These are phyloP conservation scores for Citrus maxima DNA, from an alignment of 345 rosid genomes.

Conservation along the genomic window DNA sequence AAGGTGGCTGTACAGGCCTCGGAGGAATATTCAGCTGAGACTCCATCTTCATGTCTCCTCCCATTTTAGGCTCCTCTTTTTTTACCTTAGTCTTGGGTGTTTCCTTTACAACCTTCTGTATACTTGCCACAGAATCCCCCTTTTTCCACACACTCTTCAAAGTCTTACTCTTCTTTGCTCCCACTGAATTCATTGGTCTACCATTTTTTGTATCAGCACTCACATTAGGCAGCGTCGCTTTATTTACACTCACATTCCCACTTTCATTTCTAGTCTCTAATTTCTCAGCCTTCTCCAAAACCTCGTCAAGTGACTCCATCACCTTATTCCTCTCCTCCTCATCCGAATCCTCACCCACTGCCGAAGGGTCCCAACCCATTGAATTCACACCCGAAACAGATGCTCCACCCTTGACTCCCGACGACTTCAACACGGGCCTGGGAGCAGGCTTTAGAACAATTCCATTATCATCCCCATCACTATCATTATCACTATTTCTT, in stretches of 20 bases:
- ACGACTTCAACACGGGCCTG: constrained; percentile 63
- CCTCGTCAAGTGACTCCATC: constrained; percentile 84
- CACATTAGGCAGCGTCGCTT: constrained; percentile 23
- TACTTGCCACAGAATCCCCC: constrained; percentile 66
- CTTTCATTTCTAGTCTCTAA: constrained; percentile 51
- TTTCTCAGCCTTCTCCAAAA: constrained; percentile 83
- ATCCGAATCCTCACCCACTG: constrained; percentile 17
- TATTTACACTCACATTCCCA: constrained; percentile 32
- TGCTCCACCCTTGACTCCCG: constrained; percentile 30
- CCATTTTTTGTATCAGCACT: constrained; percentile 29
- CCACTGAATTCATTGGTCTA: constrained; percentile 26
- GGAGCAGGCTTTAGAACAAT: constrained; percentile 77
- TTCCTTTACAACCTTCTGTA: constrained; percentile 63
- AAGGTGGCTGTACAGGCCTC: constrained; percentile 52
- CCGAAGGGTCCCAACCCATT: constrained; percentile 25
- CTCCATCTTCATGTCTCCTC: constrained; percentile 29
- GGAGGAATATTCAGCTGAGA: constrained; percentile 36
- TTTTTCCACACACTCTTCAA: constrained; percentile 96
- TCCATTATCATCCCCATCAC: constrained; percentile 43
- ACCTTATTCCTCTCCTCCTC: constrained; percentile 65
- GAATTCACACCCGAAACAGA: constrained; percentile 32
- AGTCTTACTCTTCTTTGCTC: constrained; percentile 49
- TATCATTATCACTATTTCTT: constrained; percentile 20
- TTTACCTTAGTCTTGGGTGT: constrained; percentile 39
- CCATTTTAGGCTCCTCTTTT: constrained; percentile 24